Evolutionary conservation across 2,329 filamentous ascomycete genomes (phyloP).

Genomic region (Xylaria sp.): DNA sequence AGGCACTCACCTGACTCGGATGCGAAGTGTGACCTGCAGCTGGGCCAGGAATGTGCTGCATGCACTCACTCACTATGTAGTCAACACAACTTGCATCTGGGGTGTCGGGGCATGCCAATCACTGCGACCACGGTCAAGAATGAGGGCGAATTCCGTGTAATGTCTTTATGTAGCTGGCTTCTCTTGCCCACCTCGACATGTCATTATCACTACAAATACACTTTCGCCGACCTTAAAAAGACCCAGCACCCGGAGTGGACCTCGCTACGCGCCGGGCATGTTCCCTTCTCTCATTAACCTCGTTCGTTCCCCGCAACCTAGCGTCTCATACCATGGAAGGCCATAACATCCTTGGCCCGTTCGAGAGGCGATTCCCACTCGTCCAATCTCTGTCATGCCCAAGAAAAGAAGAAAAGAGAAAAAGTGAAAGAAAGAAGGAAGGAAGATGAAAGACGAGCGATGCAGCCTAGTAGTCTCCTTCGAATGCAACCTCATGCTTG

Average conservation of each 20-base stretch:
- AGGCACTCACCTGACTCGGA: constrained; percentile 21
- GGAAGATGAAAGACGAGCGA: constrained; percentile 18
- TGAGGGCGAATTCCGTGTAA: constrained; percentile 15
- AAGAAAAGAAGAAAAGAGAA: constrained; percentile 2
- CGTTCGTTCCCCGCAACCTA: constrained; percentile 7
- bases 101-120: constrained; percentile 2
- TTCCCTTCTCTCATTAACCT: constrained; percentile 13
- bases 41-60: background rate
- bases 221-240: constrained; percentile 17
- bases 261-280: constrained; percentile 8
- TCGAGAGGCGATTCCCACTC: constrained; percentile 9
- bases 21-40: constrained; percentile 13
- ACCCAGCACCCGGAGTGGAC: background rate
- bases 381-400: constrained; percentile 9
- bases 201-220: constrained; percentile 37
- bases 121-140: constrained; percentile 18
- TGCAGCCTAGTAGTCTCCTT: constrained; percentile 21
- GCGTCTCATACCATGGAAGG: background rate
- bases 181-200: background rate
- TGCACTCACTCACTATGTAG: background rate
- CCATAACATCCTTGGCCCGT: background rate
- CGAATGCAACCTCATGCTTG: constrained; percentile 34
- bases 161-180: constrained; percentile 20
- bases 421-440: background rate
- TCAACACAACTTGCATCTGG: background rate